These are phyloP conservation scores for Daldinia sp. DNA, from an alignment of 2,329 filamentous ascomycete species.

Conservation along the genomic window DNA sequence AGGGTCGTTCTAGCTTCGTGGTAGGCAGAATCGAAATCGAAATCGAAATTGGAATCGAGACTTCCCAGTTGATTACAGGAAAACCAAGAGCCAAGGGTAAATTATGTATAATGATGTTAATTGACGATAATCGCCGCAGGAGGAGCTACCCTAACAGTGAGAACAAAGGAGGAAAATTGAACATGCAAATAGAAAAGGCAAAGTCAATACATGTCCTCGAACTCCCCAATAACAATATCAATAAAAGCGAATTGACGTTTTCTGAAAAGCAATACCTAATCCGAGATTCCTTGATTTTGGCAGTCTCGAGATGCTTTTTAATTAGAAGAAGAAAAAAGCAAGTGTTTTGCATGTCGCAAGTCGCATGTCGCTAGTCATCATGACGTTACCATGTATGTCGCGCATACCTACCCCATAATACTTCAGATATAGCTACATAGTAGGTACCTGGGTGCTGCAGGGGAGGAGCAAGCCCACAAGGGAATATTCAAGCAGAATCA, in stretches of 20 bases:
- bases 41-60: not conserved
- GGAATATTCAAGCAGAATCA: too few relatives aligned
- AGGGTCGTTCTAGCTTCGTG: not conserved
- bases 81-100: too few relatives aligned
- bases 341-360: too few relatives aligned
- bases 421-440: not conserved
- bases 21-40: not conserved
- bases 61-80: not conserved
- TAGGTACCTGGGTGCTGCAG: not conserved
- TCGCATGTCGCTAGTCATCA: not conserved
- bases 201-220: not conserved
- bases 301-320: not conserved
- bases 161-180: not conserved
- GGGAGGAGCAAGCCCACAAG: too few relatives aligned
- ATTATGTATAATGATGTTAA: not conserved
- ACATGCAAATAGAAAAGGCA: not conserved
- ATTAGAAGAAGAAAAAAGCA: not conserved
- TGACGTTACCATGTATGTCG: not conserved
- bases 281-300: not conserved
- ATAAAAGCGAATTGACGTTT: not conserved
- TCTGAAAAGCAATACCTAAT: not conserved
- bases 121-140: not conserved
- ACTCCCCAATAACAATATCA: not conserved
- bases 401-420: not conserved
- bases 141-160: not conserved